Percentiles rank a stretch among this genome's conserved stretches.
These are phyloP conservation scores for Phytophthora tubulina DNA, from an alignment of 352 stramenopile species.

Conservation along the genomic window DNA sequence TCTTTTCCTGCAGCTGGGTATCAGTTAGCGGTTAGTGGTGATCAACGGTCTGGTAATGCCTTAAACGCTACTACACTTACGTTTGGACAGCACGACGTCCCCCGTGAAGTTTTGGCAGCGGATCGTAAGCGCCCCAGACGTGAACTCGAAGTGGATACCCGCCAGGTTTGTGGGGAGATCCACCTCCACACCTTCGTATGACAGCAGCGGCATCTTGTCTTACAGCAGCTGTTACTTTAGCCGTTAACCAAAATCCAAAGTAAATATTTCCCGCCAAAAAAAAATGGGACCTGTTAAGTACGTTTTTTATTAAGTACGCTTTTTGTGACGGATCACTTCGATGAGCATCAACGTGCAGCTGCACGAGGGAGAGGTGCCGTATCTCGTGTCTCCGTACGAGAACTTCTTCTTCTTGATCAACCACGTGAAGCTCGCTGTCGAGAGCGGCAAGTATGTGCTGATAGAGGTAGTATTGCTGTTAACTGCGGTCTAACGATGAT, in stretches of 20 bases:
- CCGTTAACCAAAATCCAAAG: slow-evolving; percentile 3
- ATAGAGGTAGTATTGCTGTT: background rate
- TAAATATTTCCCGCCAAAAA: slow-evolving; percentile 7
- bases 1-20: slow-evolving; percentile 16
- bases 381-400: slow-evolving; percentile 83
- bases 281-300: background rate
- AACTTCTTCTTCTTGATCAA: slow-evolving; percentile 83
- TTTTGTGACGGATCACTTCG: background rate
- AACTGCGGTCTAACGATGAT: background rate
- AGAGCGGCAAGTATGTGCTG: slow-evolving; percentile 77
- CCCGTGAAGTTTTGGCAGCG: slow-evolving; percentile 81
- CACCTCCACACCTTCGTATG: slow-evolving; percentile 82
- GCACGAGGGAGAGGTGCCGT: slow-evolving; percentile 66
- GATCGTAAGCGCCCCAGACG: slow-evolving; percentile 66
- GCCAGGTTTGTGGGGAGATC: slow-evolving; percentile 68
- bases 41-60: background rate
- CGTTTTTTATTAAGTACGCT: background rate
- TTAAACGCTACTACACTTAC: slow-evolving; percentile 30
- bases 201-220: slow-evolving; percentile 69
- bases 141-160: slow-evolving; percentile 77
- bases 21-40: background rate
- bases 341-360: slow-evolving; percentile 88
- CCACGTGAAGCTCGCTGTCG: slow-evolving; percentile 75
- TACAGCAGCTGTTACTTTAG: background rate
- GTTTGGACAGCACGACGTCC: slow-evolving; percentile 69